Evolutionary conservation across 192 early-diverging fungal species (phyloP), one percentile per base, ranked within the genome.

Genomic region (Coemansia sp.): DNA sequence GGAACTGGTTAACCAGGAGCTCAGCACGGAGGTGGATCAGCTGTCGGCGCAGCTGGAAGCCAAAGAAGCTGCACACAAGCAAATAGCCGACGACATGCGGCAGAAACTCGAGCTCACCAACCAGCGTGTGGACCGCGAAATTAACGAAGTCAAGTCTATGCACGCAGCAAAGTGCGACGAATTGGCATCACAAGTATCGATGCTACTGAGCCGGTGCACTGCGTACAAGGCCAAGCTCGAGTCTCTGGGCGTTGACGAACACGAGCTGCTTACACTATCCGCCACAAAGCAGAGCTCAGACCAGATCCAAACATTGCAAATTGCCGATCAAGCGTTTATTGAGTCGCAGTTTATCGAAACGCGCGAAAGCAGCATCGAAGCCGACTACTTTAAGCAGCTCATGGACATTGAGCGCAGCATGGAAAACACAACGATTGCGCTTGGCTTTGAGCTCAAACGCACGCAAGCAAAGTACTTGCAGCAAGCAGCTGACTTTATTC

Each of bases 381-480:
- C 66, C 0, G 73, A 81, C 29, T 81, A 81, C 56, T 81, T 81
- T 45, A 57, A 55, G 55, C 72, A 75, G 57, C 63, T 81, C 24
- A 81, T 81, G 78, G 72, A 81, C 27, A 72, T 75, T 32, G 78
- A 81, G 57, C 69, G 64, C 35, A 75, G 72, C 63, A 81, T 81
- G 78, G 78, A 81, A 38, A 81, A 81, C 60, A 81, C 78, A 14
- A 81, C 73, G 12, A 74, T 80, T 50, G 77, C 77, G 8, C 51
- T 80, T 51, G 77, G 77, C 2, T 80, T 80, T 43, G 77, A 80
- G 66, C 77, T 80, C 15, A 74, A 75, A 60, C 77, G 77, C 59
- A 80, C 77, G 15, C 77, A 80, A 63, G 77, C 72, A 6, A 74
- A 71, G 65, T 80, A 75, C 39, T 45, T 80, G 65, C 57, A 75